Percentiles rank a stretch among this genome's conserved stretches.
Evolutionary conservation across 192 early-diverging fungal species (phyloP).

Genomic region (Coemansia brasiliensis): DNA sequence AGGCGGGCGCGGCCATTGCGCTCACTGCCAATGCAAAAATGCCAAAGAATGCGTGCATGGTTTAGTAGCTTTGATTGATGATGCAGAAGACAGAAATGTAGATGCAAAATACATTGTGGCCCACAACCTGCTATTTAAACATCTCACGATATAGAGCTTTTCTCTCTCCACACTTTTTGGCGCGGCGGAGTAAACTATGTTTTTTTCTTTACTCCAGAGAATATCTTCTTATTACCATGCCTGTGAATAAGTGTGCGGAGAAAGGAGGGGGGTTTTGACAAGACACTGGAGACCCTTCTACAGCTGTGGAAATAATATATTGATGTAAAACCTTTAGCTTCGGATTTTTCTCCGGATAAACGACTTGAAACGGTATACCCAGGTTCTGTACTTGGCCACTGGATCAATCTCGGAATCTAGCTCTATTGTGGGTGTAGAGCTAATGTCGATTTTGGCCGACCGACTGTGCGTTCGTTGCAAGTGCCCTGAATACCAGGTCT

Average conservation of each 20-base stretch:
- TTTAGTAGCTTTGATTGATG: constrained; percentile 1
- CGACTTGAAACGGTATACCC: background rate
- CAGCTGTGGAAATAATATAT: too few relatives aligned
- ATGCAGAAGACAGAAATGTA: background rate
- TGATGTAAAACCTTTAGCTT: background rate
- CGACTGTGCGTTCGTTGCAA: constrained; percentile 8
- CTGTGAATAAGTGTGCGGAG: too few relatives aligned
- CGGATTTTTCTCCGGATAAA: constrained; percentile 5
- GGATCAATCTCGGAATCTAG: background rate
- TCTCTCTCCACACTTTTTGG: too few relatives aligned
- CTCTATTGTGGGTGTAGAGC: constrained; percentile 1
- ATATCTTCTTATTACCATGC: too few relatives aligned
- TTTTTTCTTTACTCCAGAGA: too few relatives aligned
- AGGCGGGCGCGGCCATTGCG: constrained; percentile 29
- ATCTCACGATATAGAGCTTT: too few relatives aligned
- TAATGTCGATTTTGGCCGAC: constrained; percentile 8
- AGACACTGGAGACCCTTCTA: too few relatives aligned
- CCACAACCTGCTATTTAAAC: too few relatives aligned
- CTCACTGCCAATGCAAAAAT: constrained; percentile 33
- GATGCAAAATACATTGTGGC: too few relatives aligned
- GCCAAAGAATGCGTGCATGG: constrained; percentile 38
- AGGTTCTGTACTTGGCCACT: background rate
- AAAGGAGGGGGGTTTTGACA: too few relatives aligned
- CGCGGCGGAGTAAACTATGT: too few relatives aligned
- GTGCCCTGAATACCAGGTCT: constrained; percentile 32